These are phyloP conservation scores for Sarocladiaceae sp. DNA, from an alignment of 2,329 filamentous ascomycete species.

Conservation along the genomic window DNA sequence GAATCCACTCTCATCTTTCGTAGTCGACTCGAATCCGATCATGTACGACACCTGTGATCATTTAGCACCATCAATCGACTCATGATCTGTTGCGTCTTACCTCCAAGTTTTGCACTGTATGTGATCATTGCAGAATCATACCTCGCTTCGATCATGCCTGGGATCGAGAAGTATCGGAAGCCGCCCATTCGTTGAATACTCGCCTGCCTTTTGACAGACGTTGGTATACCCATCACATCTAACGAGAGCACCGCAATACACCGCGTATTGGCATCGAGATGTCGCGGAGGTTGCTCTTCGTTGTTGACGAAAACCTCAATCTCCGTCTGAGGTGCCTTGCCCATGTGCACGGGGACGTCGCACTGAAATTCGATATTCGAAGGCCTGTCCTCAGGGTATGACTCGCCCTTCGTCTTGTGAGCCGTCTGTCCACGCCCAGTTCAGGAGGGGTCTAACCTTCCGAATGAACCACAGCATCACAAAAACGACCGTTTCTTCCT, in stretches of 20 bases:
- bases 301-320: slow-evolving; percentile 33
- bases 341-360: slow-evolving; percentile 32
- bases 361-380: slow-evolving; percentile 33
- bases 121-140: slow-evolving; percentile 35
- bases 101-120: slow-evolving; percentile 32
- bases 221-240: slow-evolving; percentile 29
- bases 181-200: slow-evolving; percentile 28
- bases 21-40: slow-evolving; percentile 32
- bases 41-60: slow-evolving; percentile 28
- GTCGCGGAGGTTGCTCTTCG: slow-evolving; percentile 24
- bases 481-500: slow-evolving; percentile 28
- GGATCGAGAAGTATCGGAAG: slow-evolving; percentile 32
- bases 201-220: slow-evolving; percentile 24
- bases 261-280: slow-evolving; percentile 24
- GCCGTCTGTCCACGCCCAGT: neutral
- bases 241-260: slow-evolving; percentile 30
- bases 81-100: slow-evolving; percentile 16
- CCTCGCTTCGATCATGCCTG: slow-evolving; percentile 30
- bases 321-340: slow-evolving; percentile 29
- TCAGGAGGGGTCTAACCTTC: slow-evolving; percentile 23
- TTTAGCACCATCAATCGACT: neutral
- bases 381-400: slow-evolving; percentile 31
- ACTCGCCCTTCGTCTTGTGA: slow-evolving; percentile 26
- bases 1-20: slow-evolving; percentile 18
- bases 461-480: slow-evolving; percentile 37